Percentiles rank a stretch among this genome's conserved stretches.
Conservation (phyloP, 805 yeast species). For the Metschnikowia santaceciliae region DNA sequence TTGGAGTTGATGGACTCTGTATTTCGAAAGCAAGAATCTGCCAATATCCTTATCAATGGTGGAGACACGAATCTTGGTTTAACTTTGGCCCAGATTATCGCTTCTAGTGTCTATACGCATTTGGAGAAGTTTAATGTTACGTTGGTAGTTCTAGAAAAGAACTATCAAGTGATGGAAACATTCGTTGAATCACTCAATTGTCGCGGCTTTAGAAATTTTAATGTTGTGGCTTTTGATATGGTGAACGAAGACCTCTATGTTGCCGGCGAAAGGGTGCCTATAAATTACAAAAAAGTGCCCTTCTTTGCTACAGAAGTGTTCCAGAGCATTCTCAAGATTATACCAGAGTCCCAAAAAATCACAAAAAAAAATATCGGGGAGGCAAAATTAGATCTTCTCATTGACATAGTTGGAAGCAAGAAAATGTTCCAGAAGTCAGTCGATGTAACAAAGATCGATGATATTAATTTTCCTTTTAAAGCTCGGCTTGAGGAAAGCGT, state of each 20-base stretch:
- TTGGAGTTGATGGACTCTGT: constrained; percentile 23
- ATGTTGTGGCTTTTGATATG: constrained; percentile 32
- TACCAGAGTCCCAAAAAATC: constrained; percentile 21
- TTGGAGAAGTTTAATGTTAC: constrained; percentile 28
- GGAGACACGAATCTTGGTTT: constrained; percentile 39
- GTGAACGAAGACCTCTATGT: constrained; percentile 31
- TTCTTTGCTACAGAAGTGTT: constrained; percentile 36
- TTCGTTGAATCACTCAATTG: constrained; percentile 18
- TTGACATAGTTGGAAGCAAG: constrained; percentile 40
- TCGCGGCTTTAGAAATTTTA: constrained; percentile 20
- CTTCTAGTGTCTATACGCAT: constrained; percentile 24
- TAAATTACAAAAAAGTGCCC: constrained; percentile 35
- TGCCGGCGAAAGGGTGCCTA: constrained; percentile 32
- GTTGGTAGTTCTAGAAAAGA: constrained; percentile 26
- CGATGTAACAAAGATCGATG: constrained; percentile 27
- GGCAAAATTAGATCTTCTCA: constrained; percentile 32
- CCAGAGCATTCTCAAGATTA: constrained; percentile 27
- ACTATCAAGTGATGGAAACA: constrained; percentile 17
- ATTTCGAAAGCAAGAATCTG: constrained; percentile 14
- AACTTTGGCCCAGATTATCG: constrained; percentile 32
- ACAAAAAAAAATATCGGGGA: constrained; percentile 19
- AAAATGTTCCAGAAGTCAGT: constrained; percentile 31
- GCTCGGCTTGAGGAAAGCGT: constrained; percentile 12
- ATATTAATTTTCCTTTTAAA: constrained; percentile 27
- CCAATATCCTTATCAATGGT: constrained; percentile 38